Conservation (phyloP, 1,284 basidiomycete species). For the Bjerkandera adusta region DNA sequence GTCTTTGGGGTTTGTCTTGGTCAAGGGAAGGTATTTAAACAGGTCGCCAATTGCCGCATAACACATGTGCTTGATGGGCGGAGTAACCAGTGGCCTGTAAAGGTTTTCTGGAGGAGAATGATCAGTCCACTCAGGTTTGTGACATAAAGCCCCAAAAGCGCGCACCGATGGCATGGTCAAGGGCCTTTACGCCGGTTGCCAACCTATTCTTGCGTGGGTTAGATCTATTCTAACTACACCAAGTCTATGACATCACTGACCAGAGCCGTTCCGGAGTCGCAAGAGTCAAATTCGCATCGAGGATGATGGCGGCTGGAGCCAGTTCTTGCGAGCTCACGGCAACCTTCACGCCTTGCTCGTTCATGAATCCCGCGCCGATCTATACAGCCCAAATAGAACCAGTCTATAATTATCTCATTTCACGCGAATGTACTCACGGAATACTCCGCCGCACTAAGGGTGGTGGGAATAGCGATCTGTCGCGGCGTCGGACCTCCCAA, state of each 20-base stretch:
- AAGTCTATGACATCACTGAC: constrained; percentile 35
- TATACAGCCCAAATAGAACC: no score
- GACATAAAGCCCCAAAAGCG: constrained; percentile 6
- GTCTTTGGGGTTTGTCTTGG: constrained; percentile 57
- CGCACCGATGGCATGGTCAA: constrained; percentile 77
- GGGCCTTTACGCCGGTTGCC: constrained; percentile 72
- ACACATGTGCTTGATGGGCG: constrained; percentile 62
- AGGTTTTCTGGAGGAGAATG: constrained; percentile 50
- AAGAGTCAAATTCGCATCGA: constrained; percentile 76
- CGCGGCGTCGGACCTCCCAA: constrained; percentile 42
- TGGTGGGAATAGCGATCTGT: constrained; percentile 80
- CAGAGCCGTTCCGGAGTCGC: constrained; percentile 75
- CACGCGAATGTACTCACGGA: constrained; percentile 38
- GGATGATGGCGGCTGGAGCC: constrained; percentile 68
- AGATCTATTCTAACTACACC: background rate
- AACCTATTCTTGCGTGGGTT: constrained; percentile 47
- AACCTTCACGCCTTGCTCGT: constrained; percentile 69
- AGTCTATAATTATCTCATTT: no score
- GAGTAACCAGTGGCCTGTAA: constrained; percentile 57
- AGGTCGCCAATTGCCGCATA: constrained; percentile 70
- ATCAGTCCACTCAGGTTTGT: background rate
- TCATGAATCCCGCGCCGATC: constrained; percentile 73
- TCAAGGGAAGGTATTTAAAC: constrained; percentile 69
- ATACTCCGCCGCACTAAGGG: constrained; percentile 80
- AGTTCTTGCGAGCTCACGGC: constrained; percentile 51